A percentile compares a stretch with the other conserved stretches of the same genome.
These are phyloP conservation scores for Prorocentrum cordatum DNA, from an alignment of 169 alveolate genomes.

Conservation along the genomic window DNA sequence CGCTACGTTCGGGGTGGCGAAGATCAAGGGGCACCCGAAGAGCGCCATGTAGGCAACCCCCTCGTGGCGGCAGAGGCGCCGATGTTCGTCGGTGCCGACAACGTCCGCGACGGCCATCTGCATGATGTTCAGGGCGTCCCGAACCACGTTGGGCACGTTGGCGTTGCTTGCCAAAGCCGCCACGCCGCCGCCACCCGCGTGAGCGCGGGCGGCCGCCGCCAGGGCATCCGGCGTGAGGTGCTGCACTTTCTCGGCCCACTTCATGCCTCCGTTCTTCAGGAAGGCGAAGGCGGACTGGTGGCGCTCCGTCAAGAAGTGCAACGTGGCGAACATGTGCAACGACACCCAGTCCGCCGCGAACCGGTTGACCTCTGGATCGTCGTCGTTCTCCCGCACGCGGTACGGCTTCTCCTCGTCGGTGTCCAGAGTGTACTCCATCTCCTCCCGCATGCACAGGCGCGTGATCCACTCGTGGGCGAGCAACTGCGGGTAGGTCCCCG, in stretches of 20 bases:
- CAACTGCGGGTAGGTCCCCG: background rate
- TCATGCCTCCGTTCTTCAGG: background rate
- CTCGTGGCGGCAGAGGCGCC: background rate
- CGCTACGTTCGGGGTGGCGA: too few species aligned
- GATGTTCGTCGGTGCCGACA: background rate
- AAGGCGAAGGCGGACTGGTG: background rate
- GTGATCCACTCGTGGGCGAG: background rate
- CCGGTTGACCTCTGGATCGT: background rate
- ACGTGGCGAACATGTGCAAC: background rate
- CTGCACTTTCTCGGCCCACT: background rate
- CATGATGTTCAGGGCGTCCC: background rate
- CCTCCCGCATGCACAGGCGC: background rate
- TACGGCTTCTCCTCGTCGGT: background rate
- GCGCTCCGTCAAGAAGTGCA: background rate
- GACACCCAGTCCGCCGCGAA: background rate
- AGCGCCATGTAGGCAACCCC: too few species aligned
- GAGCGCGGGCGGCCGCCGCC: background rate
- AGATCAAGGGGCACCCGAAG: too few species aligned
- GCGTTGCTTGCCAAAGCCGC: background rate
- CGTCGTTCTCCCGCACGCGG: background rate
- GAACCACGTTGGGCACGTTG: background rate
- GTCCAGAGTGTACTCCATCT: background rate
- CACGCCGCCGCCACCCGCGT: background rate
- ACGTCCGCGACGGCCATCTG: background rate
- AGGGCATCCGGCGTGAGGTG: background rate